These are phyloP conservation scores for Scutellaria barbata DNA, from an alignment of 257 asterid genomes.

Conservation along the genomic window DNA sequence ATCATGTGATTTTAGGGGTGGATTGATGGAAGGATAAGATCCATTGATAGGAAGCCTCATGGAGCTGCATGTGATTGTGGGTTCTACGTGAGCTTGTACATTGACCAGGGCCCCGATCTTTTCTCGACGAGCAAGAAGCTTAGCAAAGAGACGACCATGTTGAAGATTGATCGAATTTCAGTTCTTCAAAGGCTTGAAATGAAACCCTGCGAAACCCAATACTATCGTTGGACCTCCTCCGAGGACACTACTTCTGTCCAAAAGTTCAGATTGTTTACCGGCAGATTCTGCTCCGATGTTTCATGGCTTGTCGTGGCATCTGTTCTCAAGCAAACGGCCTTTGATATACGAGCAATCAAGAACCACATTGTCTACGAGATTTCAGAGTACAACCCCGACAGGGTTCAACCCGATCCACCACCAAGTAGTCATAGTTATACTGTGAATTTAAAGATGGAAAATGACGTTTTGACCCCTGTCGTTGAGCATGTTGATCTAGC, in stretches of 20 bases:
- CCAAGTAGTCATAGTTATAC: slow-evolving; percentile 39
- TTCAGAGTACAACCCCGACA: slow-evolving; percentile 43
- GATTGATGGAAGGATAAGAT: slow-evolving; percentile 83
- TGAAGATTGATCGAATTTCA: slow-evolving; percentile 55
- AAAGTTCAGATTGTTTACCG: slow-evolving; percentile 54
- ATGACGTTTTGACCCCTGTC: slow-evolving; percentile 52
- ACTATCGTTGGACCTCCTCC: slow-evolving; percentile 76
- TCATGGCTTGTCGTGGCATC: slow-evolving; percentile 84
- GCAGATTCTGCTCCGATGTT: slow-evolving; percentile 68
- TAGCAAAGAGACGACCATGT: slow-evolving; percentile 50
- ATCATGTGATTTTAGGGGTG: slow-evolving; percentile 55
- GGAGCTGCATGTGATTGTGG: slow-evolving; percentile 59
- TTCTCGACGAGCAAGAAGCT: slow-evolving; percentile 50
- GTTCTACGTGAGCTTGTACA: slow-evolving; percentile 70
- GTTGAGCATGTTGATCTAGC: slow-evolving; percentile 43
- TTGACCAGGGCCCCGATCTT: slow-evolving; percentile 70
- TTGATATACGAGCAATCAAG: slow-evolving; percentile 62
- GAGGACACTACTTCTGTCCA: slow-evolving; percentile 77
- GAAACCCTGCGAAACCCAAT: slow-evolving; percentile 59
- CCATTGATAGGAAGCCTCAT: slow-evolving; percentile 84
- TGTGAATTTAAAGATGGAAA: slow-evolving; percentile 68
- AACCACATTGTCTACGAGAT: slow-evolving; percentile 70
- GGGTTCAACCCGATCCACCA: slow-evolving; percentile 26
- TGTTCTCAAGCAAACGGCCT: slow-evolving; percentile 55
- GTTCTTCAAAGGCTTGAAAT: slow-evolving; percentile 75